Evolutionary conservation across 805 yeast species (phyloP).

Genomic region (Sugiyamaella valdiviana): DNA sequence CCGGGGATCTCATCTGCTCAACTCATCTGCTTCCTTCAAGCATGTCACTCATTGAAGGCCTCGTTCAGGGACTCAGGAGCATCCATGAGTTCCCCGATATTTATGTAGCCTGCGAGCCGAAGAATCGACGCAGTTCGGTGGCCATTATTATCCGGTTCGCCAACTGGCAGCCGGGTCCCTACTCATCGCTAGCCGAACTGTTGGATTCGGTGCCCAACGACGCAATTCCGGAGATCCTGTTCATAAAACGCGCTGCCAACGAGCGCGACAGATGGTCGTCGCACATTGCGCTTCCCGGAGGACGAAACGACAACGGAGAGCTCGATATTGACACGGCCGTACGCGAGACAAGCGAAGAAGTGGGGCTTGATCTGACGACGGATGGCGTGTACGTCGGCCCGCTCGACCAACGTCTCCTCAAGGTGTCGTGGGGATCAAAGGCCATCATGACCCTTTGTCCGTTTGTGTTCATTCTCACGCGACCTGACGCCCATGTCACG

Average conservation of each 20-base stretch:
- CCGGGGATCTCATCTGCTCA: not conserved
- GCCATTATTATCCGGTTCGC: constrained; percentile 23
- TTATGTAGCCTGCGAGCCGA: constrained; percentile 11
- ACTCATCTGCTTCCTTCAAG: not conserved
- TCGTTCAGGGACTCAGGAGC: constrained; percentile 10
- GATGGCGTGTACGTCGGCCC: constrained; percentile 30
- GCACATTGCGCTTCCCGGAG: constrained; percentile 38
- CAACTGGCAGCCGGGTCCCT: constrained; percentile 3
- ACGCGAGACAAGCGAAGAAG: constrained; percentile 36
- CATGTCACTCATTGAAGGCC: constrained; percentile 3
- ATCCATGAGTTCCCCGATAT: constrained; percentile 14
- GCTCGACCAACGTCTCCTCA: constrained; percentile 31
- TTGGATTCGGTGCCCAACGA: not conserved
- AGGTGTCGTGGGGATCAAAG: constrained; percentile 30
- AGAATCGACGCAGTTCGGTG: constrained; percentile 20
- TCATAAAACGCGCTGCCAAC: constrained; percentile 34
- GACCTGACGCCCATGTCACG: constrained; percentile 18
- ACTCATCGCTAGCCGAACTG: not conserved
- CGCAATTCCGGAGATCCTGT: constrained; percentile 29
- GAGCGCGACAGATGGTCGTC: constrained; percentile 37
- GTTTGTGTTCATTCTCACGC: constrained; percentile 29
- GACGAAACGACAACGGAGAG: constrained; percentile 33
- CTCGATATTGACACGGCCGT: constrained; percentile 32
- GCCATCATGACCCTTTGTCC: constrained; percentile 33
- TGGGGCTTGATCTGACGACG: constrained; percentile 31